These are phyloP conservation scores for Misopates orontium DNA, from an alignment of 257 asterid genomes.

Conservation along the genomic window DNA sequence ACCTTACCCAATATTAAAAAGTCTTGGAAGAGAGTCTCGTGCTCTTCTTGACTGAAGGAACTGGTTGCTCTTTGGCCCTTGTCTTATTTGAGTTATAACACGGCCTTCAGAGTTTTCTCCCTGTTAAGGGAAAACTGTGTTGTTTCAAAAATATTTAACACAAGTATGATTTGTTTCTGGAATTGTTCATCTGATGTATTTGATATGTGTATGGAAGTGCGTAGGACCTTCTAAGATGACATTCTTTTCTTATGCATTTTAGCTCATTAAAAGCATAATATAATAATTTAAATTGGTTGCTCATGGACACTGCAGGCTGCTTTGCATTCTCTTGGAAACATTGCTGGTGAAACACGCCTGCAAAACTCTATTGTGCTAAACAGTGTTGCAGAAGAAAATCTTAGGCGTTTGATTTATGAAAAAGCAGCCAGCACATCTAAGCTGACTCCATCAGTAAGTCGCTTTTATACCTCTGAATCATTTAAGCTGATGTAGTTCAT, in stretches of 20 bases:
- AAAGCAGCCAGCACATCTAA: conserved; percentile 76
- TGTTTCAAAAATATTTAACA: conserved; percentile 11
- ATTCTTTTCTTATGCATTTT: not conserved
- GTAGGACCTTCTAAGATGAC: not conserved
- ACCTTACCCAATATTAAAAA: conserved; percentile 6
- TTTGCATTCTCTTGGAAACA: conserved; percentile 82
- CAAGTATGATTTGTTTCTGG: conserved; percentile 9
- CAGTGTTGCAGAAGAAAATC: conserved; percentile 73
- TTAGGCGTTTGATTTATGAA: conserved; percentile 66
- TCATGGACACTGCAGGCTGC: conserved; percentile 68
- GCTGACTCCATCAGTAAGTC: conserved; percentile 84
- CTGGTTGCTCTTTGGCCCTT: conserved; percentile 9
- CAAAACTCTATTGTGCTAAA: conserved; percentile 49
- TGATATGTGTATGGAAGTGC: conserved; percentile 18
- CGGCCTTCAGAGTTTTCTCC: conserved; percentile 15
- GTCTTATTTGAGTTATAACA: conserved; percentile 9
- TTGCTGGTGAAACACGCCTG: conserved; percentile 75
- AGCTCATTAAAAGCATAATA: not conserved
- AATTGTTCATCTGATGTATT: conserved; percentile 12
- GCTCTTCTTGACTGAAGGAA: conserved; percentile 6
- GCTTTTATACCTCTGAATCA: conserved; percentile 13
- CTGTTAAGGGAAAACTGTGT: not conserved
- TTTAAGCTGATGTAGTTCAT: not conserved
- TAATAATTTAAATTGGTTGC: conserved; percentile 13
- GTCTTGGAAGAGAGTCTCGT: conserved; percentile 6